Evolutionary conservation across 257 asterid genomes (phyloP), one percentile per base, ranked within the genome.

Genomic region (Solanum okadae): DNA sequence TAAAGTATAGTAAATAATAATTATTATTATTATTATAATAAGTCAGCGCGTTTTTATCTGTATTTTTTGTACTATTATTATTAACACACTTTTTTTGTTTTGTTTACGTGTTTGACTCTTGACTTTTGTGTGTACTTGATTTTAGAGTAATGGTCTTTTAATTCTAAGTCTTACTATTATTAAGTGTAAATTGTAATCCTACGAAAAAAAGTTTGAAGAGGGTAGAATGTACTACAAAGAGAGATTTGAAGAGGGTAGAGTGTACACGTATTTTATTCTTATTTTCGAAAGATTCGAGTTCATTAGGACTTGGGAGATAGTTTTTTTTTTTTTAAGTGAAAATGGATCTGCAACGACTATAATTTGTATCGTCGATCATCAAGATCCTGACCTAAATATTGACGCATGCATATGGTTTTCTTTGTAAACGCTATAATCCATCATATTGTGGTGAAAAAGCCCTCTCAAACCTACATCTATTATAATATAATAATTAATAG

Each of bases 181-280:
- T 20, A 59, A 16, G 63, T 1, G 23, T 59, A 18, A 59, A 59
- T 3, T 8, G 11, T 59, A 56, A 20, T 59, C 2, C 1, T 59
- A 59, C 1, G 2, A 20, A 59, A 2, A 3, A n/a, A 59, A 4
- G 0, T 59, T 59, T 59, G 0, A 59, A 20, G 10, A 59, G 0
- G 0, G 0, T 59, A 59, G 1, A 56, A 0, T 3, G 0, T 7
- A 56, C 1, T 34, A 34, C 1, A 34, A 34, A 34, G 37, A 7
- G 67, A 59, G 67, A 0, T 8, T 59, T 59, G 0, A 59, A 20
- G 11, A 59, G 0, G 0, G 0, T 8, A 22, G 0, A 59, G 0
- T 3, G 0, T 8, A 59, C 1, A 1, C 1, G 20, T 0, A 59
- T 59, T 0, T 59, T 59, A 20, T 8, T 59, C 0, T 56, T 16